Evolutionary conservation across 805 yeast species (phyloP).

Genomic region (Kuraishia hungarica): DNA sequence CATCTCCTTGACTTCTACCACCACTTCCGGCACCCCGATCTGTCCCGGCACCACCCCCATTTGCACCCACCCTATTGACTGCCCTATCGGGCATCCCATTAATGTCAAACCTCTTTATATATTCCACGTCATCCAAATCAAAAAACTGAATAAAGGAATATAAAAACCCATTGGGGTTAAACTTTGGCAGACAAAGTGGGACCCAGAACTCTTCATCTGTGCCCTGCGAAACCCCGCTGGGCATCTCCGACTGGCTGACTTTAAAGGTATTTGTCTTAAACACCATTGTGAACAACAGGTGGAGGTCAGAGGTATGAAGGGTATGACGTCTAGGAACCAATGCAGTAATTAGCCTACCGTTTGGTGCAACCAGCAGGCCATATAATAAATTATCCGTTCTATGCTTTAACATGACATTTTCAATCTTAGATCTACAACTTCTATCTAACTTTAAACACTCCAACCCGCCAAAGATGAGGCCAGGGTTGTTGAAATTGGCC

Average conservation of each 20-base stretch:
- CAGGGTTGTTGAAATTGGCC: slow-evolving; percentile 42
- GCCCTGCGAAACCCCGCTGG: slow-evolving; percentile 4
- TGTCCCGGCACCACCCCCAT: neutral
- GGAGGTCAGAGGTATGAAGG: slow-evolving; percentile 74
- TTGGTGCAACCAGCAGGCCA: slow-evolving; percentile 60
- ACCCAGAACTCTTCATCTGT: slow-evolving; percentile 74
- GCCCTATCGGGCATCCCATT: slow-evolving; percentile 6
- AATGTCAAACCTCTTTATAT: slow-evolving; percentile 20
- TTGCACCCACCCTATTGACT: neutral
- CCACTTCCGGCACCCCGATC: slow-evolving; percentile 16
- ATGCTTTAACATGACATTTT: slow-evolving; percentile 40
- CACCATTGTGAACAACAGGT: slow-evolving; percentile 63
- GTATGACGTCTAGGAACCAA: slow-evolving; percentile 73
- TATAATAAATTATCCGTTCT: slow-evolving; percentile 56
- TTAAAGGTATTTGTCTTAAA: slow-evolving; percentile 46
- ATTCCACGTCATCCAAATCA: slow-evolving; percentile 24
- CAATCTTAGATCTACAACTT: slow-evolving; percentile 48
- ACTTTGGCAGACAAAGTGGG: slow-evolving; percentile 87
- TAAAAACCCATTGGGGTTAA: slow-evolving; percentile 81
- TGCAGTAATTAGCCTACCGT: slow-evolving; percentile 57
- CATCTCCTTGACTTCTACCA: too few relatives aligned
- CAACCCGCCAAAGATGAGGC: slow-evolving; percentile 54
- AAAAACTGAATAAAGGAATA: slow-evolving; percentile 70
- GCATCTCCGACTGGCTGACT: slow-evolving; percentile 13
- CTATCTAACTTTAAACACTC: slow-evolving; percentile 55